Evolutionary conservation across 179 eudicot genomes (phyloP).

Genomic region (Silene coronaria): DNA sequence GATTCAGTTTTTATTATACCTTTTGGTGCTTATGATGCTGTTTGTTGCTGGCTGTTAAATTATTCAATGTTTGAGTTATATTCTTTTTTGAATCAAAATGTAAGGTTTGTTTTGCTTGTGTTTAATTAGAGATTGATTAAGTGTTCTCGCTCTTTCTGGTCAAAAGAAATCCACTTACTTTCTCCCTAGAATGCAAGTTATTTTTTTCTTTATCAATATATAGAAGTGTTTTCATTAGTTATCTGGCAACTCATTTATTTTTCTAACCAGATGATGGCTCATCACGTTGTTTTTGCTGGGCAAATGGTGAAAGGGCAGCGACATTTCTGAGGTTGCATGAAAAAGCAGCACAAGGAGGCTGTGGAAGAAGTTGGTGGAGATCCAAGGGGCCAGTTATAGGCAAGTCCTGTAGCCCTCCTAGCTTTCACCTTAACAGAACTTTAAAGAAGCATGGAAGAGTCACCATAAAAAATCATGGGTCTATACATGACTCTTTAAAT

Average conservation of each 20-base stretch:
- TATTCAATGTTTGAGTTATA: neutral
- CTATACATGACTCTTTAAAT: slow-evolving; percentile 42
- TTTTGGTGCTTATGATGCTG: slow-evolving; percentile 5
- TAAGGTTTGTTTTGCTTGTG: slow-evolving; percentile 5
- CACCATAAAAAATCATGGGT: slow-evolving; percentile 61
- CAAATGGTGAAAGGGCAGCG: slow-evolving; percentile 56
- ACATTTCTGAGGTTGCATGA: slow-evolving; percentile 52
- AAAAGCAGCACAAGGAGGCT: slow-evolving; percentile 24
- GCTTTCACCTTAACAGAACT: slow-evolving; percentile 33
- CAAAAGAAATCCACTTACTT: neutral
- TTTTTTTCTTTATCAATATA: neutral
- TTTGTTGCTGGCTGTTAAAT: neutral
- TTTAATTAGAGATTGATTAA: neutral
- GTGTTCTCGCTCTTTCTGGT: neutral
- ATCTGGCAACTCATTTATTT: neutral
- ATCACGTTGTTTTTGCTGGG: slow-evolving; percentile 74
- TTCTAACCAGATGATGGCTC: slow-evolving; percentile 68
- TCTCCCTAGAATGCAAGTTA: neutral
- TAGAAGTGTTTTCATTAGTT: neutral
- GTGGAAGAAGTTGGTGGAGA: slow-evolving; percentile 25
- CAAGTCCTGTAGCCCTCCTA: slow-evolving; percentile 22
- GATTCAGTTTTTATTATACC: neutral
- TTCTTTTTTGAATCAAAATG: neutral
- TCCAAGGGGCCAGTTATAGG: slow-evolving; percentile 15
- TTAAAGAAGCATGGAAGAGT: slow-evolving; percentile 53